Base-by-base conservation (phyloP, 169 alveolate species). In the Cryptosporidium sp. region DNA sequence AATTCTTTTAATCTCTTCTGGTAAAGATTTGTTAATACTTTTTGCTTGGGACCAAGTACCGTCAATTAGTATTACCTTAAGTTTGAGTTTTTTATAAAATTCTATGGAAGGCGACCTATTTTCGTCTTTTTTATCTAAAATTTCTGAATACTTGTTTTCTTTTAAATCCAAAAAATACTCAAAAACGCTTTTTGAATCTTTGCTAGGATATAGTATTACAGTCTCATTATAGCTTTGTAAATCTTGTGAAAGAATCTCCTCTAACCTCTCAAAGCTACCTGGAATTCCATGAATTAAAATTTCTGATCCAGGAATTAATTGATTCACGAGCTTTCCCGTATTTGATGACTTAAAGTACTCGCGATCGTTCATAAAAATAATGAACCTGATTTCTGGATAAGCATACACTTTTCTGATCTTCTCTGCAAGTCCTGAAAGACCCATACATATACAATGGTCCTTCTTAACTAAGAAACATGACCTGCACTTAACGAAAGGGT, bases 41-140 rank as follows among this genome's bases (percentile, higher is more conserved):
- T 80, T 80, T 26, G 89, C 89, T 62, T 80, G 89, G 35, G 73
- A 65, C 89, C 89, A 80, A 12, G 89, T 80, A 6, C 89, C 89
- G 33, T 80, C 89, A 26, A 80, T 41, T 3, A 80, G 55, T 26
- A 80, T 80, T 23, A 80, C 86, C 4, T 73, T 52, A 18, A 73
- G 68, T 21, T 23, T 16, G 4, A 80, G 70, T 29, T 33, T 80
- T 29, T 41, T 41, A 35, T 18, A 62, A 41, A 43, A 80, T 10
- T 61, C 68, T 8, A n/a, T n/a, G 0, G 26, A 39, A 52, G 26
- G 9, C 35, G 10, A 33, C 29, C 4, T 35, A 7, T 43, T 48
- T 8, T 69, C 52, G 0, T 23, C 10, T 21, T 69, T 59, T 41
- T 3, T 50, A 12, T 5, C n/a, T 4, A 10, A 45, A 50, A 43